A percentile compares a stretch with the other conserved stretches of the same genome.
Evolutionary conservation across 257 asterid genomes (phyloP).

Genomic region (Ballota nigra): DNA sequence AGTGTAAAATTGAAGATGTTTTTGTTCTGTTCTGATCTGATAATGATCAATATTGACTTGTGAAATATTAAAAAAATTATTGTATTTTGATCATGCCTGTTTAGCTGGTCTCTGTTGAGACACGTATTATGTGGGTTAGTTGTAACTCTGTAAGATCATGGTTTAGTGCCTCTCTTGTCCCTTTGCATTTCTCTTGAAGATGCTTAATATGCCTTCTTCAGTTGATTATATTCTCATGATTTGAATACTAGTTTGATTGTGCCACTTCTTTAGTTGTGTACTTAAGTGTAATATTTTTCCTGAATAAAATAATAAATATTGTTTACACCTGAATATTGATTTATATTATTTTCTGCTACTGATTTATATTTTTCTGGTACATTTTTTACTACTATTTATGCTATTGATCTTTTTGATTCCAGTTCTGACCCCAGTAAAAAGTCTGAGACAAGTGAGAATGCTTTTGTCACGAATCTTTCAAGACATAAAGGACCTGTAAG

Average conservation of each 20-base stretch:
- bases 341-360: slow-evolving; percentile 17
- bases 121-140: background rate
- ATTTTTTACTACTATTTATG: background rate
- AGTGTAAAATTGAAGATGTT: background rate
- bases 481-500: slow-evolving; percentile 94
- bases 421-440: slow-evolving; percentile 46
- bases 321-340: background rate
- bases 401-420: slow-evolving; percentile 30
- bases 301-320: slow-evolving; percentile 1
- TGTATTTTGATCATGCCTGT: background rate
- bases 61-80: background rate
- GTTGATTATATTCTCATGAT: background rate
- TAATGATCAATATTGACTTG: background rate
- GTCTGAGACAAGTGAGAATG: slow-evolving; percentile 53
- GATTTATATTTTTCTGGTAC: slow-evolving; percentile 15
- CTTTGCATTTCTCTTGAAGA: background rate
- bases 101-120: background rate
- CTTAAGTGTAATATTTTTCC: background rate
- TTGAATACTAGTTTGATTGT: background rate
- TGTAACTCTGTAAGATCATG: background rate
- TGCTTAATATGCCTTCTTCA: background rate
- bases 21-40: background rate
- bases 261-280: slow-evolving; percentile 5
- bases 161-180: background rate
- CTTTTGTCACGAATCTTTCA: slow-evolving; percentile 63